Evolutionary conservation across 75 land plant genomes (phyloP).

Genomic region (Selaginella tamariscina): DNA sequence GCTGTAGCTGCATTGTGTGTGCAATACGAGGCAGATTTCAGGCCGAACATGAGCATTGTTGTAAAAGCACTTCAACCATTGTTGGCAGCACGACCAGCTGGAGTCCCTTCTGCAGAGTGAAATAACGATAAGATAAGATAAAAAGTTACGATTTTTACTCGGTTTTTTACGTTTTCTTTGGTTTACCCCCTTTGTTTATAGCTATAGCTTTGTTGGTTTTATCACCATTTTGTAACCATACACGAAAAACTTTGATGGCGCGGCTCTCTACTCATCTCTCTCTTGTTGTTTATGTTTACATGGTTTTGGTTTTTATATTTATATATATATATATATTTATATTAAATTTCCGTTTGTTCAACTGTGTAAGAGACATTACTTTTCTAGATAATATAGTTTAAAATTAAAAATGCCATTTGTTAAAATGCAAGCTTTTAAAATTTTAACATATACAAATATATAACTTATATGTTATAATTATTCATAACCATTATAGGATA

Average conservation of each 20-base stretch:
- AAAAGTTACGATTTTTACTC: not conserved
- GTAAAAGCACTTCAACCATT: slow-evolving; percentile 82
- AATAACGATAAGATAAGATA: too few relatives aligned
- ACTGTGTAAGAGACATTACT: too few relatives aligned
- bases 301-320: not conserved
- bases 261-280: not conserved
- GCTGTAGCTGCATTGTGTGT: slow-evolving; percentile 86
- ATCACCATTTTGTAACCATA: not conserved
- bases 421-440: too few relatives aligned
- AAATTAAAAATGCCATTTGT: too few relatives aligned
- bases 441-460: too few relatives aligned
- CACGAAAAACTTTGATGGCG: not conserved
- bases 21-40: slow-evolving; percentile 82
- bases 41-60: slow-evolving; percentile 87
- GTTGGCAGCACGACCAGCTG: slow-evolving; percentile 37
- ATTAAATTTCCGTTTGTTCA: too few relatives aligned
- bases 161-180: not conserved
- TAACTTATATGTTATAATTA: too few relatives aligned
- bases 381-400: too few relatives aligned
- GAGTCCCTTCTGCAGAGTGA: not conserved
- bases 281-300: not conserved
- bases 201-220: not conserved
- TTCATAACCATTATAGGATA: too few relatives aligned
- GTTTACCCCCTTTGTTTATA: not conserved
- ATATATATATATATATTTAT: too few relatives aligned